Conservation (phyloP, 2,329 filamentous ascomycete genomes). For the Setomelanomma holmii region DNA sequence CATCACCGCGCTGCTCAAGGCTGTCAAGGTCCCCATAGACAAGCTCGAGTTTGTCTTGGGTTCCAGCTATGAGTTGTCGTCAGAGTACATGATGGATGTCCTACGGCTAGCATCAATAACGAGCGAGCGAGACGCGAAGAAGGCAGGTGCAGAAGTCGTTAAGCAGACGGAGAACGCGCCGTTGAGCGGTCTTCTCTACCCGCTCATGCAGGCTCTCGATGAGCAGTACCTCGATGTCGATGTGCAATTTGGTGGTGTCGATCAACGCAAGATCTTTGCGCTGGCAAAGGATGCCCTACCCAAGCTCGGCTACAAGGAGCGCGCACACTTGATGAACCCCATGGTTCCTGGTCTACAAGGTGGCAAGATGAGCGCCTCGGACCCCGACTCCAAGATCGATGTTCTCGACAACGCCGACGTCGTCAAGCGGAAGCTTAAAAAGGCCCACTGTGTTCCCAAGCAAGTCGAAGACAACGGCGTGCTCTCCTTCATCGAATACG, state of each 20-base stretch:
- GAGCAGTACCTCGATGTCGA: constrained; percentile 85
- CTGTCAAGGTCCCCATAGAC: constrained; percentile 79
- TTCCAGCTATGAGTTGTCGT: constrained; percentile 75
- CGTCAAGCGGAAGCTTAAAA: constrained; percentile 73
- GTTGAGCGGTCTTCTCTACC: constrained; percentile 78
- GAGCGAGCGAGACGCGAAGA: constrained; percentile 82
- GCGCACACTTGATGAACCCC: constrained; percentile 79
- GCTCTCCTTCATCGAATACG: constrained; percentile 83
- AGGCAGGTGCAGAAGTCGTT: constrained; percentile 90
- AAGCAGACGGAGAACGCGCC: constrained; percentile 85
- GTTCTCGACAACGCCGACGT: constrained; percentile 79
- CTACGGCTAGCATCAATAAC: constrained; percentile 76
- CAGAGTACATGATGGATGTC: constrained; percentile 84
- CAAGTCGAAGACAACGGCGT: constrained; percentile 86
- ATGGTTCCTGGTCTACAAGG: constrained; percentile 87
- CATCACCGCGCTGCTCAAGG: constrained; percentile 76
- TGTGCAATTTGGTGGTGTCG: constrained; percentile 78
- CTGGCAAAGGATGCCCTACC: constrained; percentile 85
- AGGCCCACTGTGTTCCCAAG: constrained; percentile 79
- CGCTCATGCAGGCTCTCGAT: constrained; percentile 87
- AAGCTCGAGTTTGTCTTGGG: constrained; percentile 85
- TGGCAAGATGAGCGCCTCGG: constrained; percentile 79
- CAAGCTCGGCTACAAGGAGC: constrained; percentile 79
- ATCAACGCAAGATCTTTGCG: constrained; percentile 89
- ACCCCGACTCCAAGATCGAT: constrained; percentile 86